phyloP scores from a whole-genome alignment of 2,329 filamentous ascomycete genomes.

The Fonsecaea multimorphosa region DNA sequence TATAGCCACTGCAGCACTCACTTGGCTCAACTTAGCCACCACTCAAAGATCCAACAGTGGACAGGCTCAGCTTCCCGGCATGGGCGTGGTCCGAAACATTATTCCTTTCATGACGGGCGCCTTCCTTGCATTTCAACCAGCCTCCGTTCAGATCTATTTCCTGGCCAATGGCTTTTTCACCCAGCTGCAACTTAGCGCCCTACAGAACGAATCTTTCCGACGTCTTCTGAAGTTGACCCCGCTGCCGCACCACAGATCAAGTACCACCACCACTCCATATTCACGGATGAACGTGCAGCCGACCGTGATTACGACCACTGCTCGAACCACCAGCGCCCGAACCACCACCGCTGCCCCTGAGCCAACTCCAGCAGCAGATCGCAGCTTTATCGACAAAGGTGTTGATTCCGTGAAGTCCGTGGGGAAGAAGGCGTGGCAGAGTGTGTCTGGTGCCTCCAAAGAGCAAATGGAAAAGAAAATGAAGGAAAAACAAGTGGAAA shows the following conservation, averaged over 20 bases:
- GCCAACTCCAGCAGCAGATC: conserved; percentile 28
- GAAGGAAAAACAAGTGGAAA: conserved; percentile 16
- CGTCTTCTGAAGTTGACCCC: conserved; percentile 14
- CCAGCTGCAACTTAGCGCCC: conserved; percentile 16
- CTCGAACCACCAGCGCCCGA: conserved; percentile 4
- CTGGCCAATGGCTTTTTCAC: conserved; percentile 30
- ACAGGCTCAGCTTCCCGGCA: conserved; percentile 40
- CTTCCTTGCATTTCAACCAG: conserved; percentile 28
- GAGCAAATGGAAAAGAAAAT: conserved; percentile 20
- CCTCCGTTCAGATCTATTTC: conserved; percentile 30
- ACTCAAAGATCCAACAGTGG: conserved; percentile 31
- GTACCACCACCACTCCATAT: conserved; percentile 1
- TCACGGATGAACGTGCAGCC: conserved; percentile 29
- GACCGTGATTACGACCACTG: conserved; percentile 13
- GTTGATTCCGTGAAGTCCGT: conserved; percentile 44
- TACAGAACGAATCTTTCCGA: conserved; percentile 21
- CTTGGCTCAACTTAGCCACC: conserved; percentile 67
- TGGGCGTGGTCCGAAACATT: conserved; percentile 45
- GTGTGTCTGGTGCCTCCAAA: conserved; percentile 14
- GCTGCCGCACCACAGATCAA: conserved; percentile 8
- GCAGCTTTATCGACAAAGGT: conserved; percentile 46
- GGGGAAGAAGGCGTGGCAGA: conserved; percentile 25
- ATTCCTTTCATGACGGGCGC: conserved; percentile 60
- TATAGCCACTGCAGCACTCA: conserved; percentile 60
- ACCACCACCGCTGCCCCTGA: not conserved